phyloP scores from a whole-genome alignment of 2,329 filamentous ascomycete species.

The Colletotrichum karsti region DNA sequence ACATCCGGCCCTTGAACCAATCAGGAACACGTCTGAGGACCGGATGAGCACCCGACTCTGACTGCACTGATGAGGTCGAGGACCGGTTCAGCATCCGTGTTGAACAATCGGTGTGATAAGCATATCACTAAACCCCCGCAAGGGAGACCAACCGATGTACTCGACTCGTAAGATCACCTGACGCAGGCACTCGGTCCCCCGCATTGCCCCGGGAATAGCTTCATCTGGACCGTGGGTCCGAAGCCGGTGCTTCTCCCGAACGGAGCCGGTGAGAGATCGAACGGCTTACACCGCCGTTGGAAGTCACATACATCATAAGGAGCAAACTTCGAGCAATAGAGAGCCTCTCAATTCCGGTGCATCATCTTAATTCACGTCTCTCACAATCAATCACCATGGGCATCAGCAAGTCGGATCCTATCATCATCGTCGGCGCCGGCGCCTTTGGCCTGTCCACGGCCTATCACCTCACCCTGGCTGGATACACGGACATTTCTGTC shows the following conservation, averaged over 20 bases:
- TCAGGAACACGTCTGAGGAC: neutral
- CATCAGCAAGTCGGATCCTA: slow-evolving; percentile 33
- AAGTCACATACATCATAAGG: slow-evolving; percentile 11
- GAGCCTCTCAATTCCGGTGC: neutral
- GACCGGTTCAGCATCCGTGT: neutral
- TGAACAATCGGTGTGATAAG: neutral
- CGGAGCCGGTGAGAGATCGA: neutral
- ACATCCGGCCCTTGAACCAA: neutral
- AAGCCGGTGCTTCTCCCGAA: slow-evolving; percentile 12
- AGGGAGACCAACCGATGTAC: neutral
- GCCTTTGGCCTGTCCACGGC: slow-evolving; percentile 61
- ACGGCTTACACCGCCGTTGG: neutral
- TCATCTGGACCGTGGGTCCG: neutral
- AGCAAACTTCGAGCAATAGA: neutral
- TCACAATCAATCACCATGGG: slow-evolving; percentile 27
- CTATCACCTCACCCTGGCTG: slow-evolving; percentile 50
- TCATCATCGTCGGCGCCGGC: slow-evolving; percentile 54
- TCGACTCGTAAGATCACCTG: neutral
- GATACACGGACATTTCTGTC: slow-evolving; percentile 56
- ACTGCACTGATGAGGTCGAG: neutral
- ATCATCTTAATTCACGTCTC: neutral
- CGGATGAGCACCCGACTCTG: neutral
- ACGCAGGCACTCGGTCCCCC: neutral
- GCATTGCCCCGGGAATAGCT: slow-evolving; percentile 3
- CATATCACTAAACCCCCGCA: neutral